Evolutionary conservation across 495 filamentous ascomycete genomes (phyloP), one percentile per base, ranked within the genome.

Genomic region (Neurospora tetraspora): DNA sequence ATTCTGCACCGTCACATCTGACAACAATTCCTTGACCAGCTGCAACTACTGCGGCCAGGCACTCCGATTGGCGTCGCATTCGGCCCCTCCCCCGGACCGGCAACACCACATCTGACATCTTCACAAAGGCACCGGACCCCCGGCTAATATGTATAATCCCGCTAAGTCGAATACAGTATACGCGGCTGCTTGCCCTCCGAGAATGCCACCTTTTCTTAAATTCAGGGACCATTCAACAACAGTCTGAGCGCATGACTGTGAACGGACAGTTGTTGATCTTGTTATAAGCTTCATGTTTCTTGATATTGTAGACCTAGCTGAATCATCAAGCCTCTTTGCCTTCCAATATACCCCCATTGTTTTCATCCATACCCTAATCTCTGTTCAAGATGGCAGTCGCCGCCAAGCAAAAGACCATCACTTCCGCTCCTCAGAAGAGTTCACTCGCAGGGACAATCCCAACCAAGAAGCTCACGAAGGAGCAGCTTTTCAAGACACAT

Each of bases 401-500:
- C 39, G 34, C 53, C 14, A 20, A 43, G 14, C 42, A 39, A 11
- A 59, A 20, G 11, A 14, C 23, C 27, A 72, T 16, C 36, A 70
- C 31, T 45, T 40, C 74, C 5, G 43, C 39, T 4, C 45, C 69
- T n/a, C 31, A 36, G 1, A 74, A 72, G 7, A 69, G 65, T 10
- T 18, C 53, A 65, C 42, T 72, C 14, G 47, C 65, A 5, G 77
- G 74, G 14, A 23, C 72, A 23, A 6, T 74, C 4, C 77, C 78
- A 1, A 18, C 72, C 20, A 59, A 39, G 73, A 77, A 75, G 39
- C 71, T 77, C 36, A 74, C 76, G 23, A 80, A 78, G 69, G 79
- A 79, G 34, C 69, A 80, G 68, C 71, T 82, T 10, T 31, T 77
- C 39, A 79, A 78, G 39, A 80, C 80, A 27, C 80, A 82, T 74